A percentile compares a stretch with the other conserved stretches of the same genome.
Conservation (phyloP, 2,329 filamentous ascomycete species). For the Diaporthe citriasiana region DNA sequence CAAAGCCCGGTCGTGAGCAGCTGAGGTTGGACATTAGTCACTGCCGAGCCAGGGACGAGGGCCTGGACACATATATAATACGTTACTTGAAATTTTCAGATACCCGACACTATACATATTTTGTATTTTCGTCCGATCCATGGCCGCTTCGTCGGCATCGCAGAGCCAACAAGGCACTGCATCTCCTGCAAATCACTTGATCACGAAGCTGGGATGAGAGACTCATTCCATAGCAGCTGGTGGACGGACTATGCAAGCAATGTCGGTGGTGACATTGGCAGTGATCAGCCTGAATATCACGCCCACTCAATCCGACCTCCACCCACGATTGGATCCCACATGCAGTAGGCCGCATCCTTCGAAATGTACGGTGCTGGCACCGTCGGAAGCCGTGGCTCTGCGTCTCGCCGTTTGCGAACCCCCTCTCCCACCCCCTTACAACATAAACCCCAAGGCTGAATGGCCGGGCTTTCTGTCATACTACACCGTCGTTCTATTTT, state of each 20-base stretch:
- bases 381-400: conserved; percentile 11
- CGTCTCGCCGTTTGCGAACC: not conserved
- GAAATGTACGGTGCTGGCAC: not conserved
- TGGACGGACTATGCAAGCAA: not conserved
- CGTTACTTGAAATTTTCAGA: conserved; percentile 38
- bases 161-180: not conserved
- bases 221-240: not conserved
- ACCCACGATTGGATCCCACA: conserved; percentile 9
- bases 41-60: conserved; percentile 26
- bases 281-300: conserved; percentile 28
- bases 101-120: conserved; percentile 39
- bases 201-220: not conserved
- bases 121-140: not conserved
- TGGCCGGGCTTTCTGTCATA: conserved; percentile 18
- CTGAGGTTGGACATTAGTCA: conserved; percentile 32
- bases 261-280: conserved; percentile 5
- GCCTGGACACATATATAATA: conserved; percentile 43
- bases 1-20: conserved; percentile 17
- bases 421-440: not conserved
- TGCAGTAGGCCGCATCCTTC: conserved; percentile 31
- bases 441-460: conserved; percentile 11
- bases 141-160: not conserved
- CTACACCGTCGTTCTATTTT: conserved; percentile 28
- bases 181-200: conserved; percentile 2
- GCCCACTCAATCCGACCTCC: conserved; percentile 7